Conservation (phyloP, 2,329 filamentous ascomycete genomes). For the Coleophoma crateriformis region DNA sequence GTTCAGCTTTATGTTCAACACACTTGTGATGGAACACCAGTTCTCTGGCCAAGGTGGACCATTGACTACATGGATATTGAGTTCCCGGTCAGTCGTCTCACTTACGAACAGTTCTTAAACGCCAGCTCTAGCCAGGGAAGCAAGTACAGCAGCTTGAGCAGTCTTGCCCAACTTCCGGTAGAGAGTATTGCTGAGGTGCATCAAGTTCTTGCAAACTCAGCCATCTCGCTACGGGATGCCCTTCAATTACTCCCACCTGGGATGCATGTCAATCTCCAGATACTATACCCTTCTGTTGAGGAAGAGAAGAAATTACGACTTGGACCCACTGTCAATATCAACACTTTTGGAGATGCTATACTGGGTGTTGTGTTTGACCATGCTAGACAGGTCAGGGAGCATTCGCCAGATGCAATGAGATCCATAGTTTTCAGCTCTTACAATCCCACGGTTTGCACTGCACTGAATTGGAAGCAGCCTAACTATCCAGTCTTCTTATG, state of each 20-base stretch:
- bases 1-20: conserved; percentile 87
- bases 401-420: conserved; percentile 66
- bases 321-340: conserved; percentile 75
- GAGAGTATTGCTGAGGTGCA: conserved; percentile 62
- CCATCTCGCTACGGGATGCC: conserved; percentile 74
- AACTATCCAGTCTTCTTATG: conserved; percentile 96
- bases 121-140: conserved; percentile 25
- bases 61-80: conserved; percentile 71
- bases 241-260: conserved; percentile 68
- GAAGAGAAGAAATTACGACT: conserved; percentile 69
- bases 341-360: conserved; percentile 78
- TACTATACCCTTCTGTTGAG: conserved; percentile 73
- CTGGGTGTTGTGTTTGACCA: conserved; percentile 87
- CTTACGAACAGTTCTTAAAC: conserved; percentile 62
- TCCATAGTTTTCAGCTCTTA: conserved; percentile 94
- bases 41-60: conserved; percentile 83
- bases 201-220: conserved; percentile 66
- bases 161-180: conserved; percentile 39
- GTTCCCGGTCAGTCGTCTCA: conserved; percentile 75
- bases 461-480: conserved; percentile 98
- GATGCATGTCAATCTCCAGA: conserved; percentile 87
- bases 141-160: conserved; percentile 32
- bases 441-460: conserved; percentile 84
- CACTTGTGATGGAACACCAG: conserved; percentile 79
- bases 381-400: conserved; percentile 62